These are phyloP conservation scores for Ceratobasidium sp. DNA, from an alignment of 1,284 basidiomycete genomes.

Conservation along the genomic window DNA sequence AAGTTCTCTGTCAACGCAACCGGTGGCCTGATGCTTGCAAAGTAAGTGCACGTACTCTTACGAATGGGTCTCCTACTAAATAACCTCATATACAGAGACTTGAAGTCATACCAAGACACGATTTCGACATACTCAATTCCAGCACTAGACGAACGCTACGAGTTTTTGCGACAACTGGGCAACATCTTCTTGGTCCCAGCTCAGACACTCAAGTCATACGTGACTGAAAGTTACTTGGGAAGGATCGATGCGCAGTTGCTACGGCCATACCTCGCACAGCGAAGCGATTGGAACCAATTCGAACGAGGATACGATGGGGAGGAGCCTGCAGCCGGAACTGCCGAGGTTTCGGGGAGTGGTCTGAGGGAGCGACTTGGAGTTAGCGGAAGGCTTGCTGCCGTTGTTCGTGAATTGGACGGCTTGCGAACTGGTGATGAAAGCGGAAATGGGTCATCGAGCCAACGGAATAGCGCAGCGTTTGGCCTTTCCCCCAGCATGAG, in stretches of 20 bases:
- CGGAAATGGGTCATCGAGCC: conserved; percentile 9
- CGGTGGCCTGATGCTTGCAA: conserved; percentile 97
- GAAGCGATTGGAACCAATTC: conserved; percentile 88
- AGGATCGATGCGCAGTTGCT: conserved; percentile 89
- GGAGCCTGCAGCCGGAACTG: conserved; percentile 5
- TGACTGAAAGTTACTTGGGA: conserved; percentile 90
- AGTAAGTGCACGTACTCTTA: conserved; percentile 64
- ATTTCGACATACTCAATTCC: conserved; percentile 84
- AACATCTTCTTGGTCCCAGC: conserved; percentile 96
- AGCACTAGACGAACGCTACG: conserved; percentile 92
- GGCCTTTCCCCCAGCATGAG: conserved; percentile 10
- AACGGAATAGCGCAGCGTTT: conserved; percentile 27
- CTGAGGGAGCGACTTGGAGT: conserved; percentile 72
- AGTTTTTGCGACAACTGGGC: conserved; percentile 97
- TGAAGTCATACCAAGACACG: conserved; percentile 96
- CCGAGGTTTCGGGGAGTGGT: conserved; percentile 59
- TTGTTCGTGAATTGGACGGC: conserved; percentile 61
- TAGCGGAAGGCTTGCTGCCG: conserved; percentile 25
- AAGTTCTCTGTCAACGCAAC: conserved; percentile 97
- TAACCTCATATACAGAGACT: conserved; percentile 70
- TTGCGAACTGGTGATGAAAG: conserved; percentile 66
- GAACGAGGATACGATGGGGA: conserved; percentile 40
- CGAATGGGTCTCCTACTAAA: neutral
- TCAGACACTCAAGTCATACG: conserved; percentile 91
- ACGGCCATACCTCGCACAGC: conserved; percentile 89